These are phyloP conservation scores for Monosporascus ibericus DNA, from an alignment of 2,329 filamentous ascomycete species.

Conservation along the genomic window DNA sequence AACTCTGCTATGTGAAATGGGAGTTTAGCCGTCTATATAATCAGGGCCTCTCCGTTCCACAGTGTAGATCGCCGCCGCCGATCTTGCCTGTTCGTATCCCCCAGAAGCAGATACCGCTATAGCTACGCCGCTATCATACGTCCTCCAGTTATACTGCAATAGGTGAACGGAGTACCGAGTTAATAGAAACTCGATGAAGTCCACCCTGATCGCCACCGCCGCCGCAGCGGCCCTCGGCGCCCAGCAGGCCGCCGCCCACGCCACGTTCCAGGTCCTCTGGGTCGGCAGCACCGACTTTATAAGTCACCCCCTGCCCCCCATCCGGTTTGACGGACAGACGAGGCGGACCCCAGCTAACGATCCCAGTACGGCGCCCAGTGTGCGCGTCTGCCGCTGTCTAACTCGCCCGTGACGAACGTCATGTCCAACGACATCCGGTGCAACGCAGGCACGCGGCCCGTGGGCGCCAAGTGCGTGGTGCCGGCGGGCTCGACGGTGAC, in stretches of 20 bases:
- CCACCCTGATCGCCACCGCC: slow-evolving; percentile 17
- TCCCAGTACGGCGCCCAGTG: slow-evolving; percentile 32
- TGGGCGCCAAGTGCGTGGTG: slow-evolving; percentile 38
- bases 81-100: too few relatives aligned
- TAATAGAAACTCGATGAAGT: slow-evolving; percentile 29
- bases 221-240: slow-evolving; percentile 27
- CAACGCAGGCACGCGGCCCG: slow-evolving; percentile 30
- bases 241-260: slow-evolving; percentile 36
- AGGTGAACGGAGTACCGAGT: too few relatives aligned
- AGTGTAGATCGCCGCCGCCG: too few relatives aligned
- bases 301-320: slow-evolving; percentile 6
- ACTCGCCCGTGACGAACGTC: slow-evolving; percentile 43
- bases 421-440: slow-evolving; percentile 35
- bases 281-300: slow-evolving; percentile 36
- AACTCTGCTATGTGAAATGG: too few relatives aligned
- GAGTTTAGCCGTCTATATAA: too few relatives aligned
- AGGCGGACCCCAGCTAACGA: slow-evolving; percentile 14
- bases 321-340: neutral
- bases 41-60: too few relatives aligned
- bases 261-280: slow-evolving; percentile 47
- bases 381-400: slow-evolving; percentile 42
- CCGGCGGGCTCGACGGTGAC: slow-evolving; percentile 43
- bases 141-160: too few relatives aligned
- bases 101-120: too few relatives aligned
- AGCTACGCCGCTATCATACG: too few relatives aligned